Conservation (phyloP, 805 yeast species). For the Candida ortonii region DNA sequence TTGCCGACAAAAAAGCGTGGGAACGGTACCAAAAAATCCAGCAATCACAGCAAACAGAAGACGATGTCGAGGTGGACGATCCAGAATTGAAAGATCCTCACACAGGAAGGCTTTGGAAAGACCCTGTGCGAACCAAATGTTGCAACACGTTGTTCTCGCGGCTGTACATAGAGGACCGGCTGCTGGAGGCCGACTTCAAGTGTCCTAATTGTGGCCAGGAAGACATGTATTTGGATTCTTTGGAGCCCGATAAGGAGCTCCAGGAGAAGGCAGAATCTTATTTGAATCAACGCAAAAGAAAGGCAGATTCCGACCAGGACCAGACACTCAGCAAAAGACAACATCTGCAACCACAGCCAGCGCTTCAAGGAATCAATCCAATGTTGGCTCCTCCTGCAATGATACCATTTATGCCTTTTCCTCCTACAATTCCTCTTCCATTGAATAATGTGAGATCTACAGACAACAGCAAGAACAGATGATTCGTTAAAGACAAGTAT, state of each 20-base stretch:
- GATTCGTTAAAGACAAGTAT: too few relatives aligned
- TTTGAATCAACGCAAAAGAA: constrained; percentile 34
- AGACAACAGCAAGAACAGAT: constrained; percentile 2
- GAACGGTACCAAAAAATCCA: constrained; percentile 73
- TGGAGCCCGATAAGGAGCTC: constrained; percentile 60
- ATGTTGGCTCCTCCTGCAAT: constrained; percentile 36
- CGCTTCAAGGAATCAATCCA: constrained; percentile 34
- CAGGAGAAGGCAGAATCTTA: constrained; percentile 53
- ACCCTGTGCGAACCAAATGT: constrained; percentile 84
- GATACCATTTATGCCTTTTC: constrained; percentile 33
- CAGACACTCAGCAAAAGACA: constrained; percentile 17
- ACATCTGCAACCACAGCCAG: constrained; percentile 22
- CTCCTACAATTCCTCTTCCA: constrained; percentile 17
- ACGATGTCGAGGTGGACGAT: constrained; percentile 46
- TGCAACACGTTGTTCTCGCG: constrained; percentile 52
- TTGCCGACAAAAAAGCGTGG: constrained; percentile 93
- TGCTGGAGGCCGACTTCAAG: constrained; percentile 79
- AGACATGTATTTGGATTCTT: constrained; percentile 73
- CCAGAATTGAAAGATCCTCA: constrained; percentile 65
- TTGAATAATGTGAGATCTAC: constrained; percentile 8
- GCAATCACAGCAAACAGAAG: constrained; percentile 32
- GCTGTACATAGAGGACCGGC: constrained; percentile 57
- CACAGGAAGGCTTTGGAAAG: constrained; percentile 55
- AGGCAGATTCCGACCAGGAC: constrained; percentile 12
- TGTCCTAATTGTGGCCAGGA: constrained; percentile 83